Evolutionary conservation across 495 filamentous ascomycete species (phyloP).

Genomic region (Polyplosphaeria fusca): DNA sequence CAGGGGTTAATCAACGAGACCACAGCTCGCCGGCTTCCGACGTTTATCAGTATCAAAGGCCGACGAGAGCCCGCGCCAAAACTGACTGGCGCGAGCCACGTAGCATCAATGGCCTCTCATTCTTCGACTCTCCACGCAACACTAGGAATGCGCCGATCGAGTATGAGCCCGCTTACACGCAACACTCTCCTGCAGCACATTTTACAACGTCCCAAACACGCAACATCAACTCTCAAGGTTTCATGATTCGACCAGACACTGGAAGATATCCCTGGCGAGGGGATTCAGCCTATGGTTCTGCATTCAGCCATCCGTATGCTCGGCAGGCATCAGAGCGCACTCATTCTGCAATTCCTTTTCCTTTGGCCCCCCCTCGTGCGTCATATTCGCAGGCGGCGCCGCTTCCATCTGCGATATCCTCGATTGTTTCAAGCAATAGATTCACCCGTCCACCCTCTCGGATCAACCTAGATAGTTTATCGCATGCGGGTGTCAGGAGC

Average conservation of each 20-base stretch:
- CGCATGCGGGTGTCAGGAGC: constrained; percentile 6
- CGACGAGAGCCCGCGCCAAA: not conserved
- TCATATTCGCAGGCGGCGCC: constrained; percentile 10
- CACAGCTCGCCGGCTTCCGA: constrained; percentile 3
- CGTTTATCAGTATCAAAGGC: constrained; percentile 11
- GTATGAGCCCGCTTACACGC: not conserved
- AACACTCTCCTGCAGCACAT: not conserved
- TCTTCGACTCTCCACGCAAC: constrained; percentile 26
- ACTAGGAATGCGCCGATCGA: constrained; percentile 11
- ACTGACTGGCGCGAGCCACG: constrained; percentile 14
- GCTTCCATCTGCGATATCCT: constrained; percentile 15
- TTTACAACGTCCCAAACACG: not conserved
- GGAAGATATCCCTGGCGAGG: not conserved
- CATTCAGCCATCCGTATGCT: not conserved
- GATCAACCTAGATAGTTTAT: not conserved
- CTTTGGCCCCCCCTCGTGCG: constrained; percentile 1
- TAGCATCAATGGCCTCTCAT: constrained; percentile 34
- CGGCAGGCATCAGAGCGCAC: not conserved
- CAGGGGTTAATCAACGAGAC: constrained; percentile 1
- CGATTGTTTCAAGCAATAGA: not conserved
- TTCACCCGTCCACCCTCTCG: not conserved
- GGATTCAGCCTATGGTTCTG: not conserved
- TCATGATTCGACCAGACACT: constrained; percentile 8
- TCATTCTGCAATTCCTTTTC: not conserved
- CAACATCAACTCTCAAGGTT: constrained; percentile 13